Base-by-base conservation (phyloP, 2,329 filamentous ascomycete species). In the Penicillium paneum region DNA sequence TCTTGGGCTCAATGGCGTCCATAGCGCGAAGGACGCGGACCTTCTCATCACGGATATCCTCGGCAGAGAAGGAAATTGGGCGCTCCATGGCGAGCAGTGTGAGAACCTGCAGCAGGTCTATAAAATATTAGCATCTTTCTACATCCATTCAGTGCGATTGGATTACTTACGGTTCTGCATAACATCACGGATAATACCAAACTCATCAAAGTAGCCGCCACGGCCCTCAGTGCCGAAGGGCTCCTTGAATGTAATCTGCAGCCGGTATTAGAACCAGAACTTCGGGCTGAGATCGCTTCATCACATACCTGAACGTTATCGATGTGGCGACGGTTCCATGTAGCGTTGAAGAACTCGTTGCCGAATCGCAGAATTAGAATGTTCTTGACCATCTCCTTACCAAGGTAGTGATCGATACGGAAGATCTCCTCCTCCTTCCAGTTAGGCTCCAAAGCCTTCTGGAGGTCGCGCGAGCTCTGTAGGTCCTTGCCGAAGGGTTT, bases 361-460 rank as follows among this genome's bases (percentile, higher is more conserved):
- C 94, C 95, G 73, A 99, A 99, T 72, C 95, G 86, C 64, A 99
- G 84, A 66, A 99, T 97, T 64, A 99, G 83, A 65, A 99, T 95
- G 79, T 99, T 99, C 86, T 99, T 99, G 69, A 99, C 94, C 94
- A 99, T 99, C 79, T 99, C 94, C 83, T 99, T 99, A 69, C 95
- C 95, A 44, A 99, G 85, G 77, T 99, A 99, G 80, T 99, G 94
- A 75, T 99, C 94, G 70, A 99, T 99, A 71, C 94, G 91, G 86
- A 95, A 99, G 64, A 99, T 87, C 79, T 99, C 94, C 50, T 97
- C 93, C 78, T 99, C 95, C 71, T 90, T 94, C 95, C 94, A 99
- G 79, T 99, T 91, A 40, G 94, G 94, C 72, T 93, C 90, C 60
- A 99, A 85, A 8, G 94, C 95, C 75, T 90, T 91, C 73, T 97